These are phyloP conservation scores for Colletotrichum lini DNA, from an alignment of 2,329 filamentous ascomycete species.

Conservation along the genomic window DNA sequence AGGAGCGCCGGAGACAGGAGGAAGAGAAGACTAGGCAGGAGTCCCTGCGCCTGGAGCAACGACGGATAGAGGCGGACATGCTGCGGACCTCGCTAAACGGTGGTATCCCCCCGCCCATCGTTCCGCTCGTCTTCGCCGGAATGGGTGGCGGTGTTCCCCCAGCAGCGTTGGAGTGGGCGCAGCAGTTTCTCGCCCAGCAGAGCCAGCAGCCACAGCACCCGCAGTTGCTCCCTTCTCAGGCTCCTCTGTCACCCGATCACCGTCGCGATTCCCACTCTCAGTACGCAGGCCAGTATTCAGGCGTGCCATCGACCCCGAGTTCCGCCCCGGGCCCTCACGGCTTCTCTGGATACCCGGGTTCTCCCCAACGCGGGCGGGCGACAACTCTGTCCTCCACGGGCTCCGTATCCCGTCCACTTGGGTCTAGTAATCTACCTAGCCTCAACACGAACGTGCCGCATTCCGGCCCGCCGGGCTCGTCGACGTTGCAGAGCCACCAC, in stretches of 20 bases:
- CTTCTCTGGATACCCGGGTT: slow-evolving; percentile 63
- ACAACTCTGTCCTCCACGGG: slow-evolving; percentile 62
- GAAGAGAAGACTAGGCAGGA: slow-evolving; percentile 79
- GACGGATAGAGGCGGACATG: slow-evolving; percentile 81
- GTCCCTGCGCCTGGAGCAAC: slow-evolving; percentile 77
- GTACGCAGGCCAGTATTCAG: slow-evolving; percentile 59
- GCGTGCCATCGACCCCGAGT: slow-evolving; percentile 60
- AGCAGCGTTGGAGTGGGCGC: slow-evolving; percentile 76
- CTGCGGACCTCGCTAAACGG: slow-evolving; percentile 77
- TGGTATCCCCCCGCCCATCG: slow-evolving; percentile 80
- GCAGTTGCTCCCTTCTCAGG: slow-evolving; percentile 66
- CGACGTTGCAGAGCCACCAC: slow-evolving; percentile 58
- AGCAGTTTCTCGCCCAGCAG: slow-evolving; percentile 73
- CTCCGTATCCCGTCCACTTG: slow-evolving; percentile 55
- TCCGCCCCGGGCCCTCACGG: slow-evolving; percentile 56
- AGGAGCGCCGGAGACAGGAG: slow-evolving; percentile 81
- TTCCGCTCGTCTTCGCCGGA: slow-evolving; percentile 81
- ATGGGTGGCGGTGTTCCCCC: slow-evolving; percentile 76
- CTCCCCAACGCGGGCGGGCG: slow-evolving; percentile 63
- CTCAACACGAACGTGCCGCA: slow-evolving; percentile 62
- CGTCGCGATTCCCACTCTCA: slow-evolving; percentile 66
- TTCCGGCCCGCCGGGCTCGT: slow-evolving; percentile 50
- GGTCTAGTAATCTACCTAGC: slow-evolving; percentile 57
- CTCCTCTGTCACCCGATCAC: slow-evolving; percentile 67
- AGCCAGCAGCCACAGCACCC: slow-evolving; percentile 63